Evolutionary conservation across 148 eudicot genomes (phyloP), one percentile per base, ranked within the genome.

Genomic region (Suaeda aralocaspica): DNA sequence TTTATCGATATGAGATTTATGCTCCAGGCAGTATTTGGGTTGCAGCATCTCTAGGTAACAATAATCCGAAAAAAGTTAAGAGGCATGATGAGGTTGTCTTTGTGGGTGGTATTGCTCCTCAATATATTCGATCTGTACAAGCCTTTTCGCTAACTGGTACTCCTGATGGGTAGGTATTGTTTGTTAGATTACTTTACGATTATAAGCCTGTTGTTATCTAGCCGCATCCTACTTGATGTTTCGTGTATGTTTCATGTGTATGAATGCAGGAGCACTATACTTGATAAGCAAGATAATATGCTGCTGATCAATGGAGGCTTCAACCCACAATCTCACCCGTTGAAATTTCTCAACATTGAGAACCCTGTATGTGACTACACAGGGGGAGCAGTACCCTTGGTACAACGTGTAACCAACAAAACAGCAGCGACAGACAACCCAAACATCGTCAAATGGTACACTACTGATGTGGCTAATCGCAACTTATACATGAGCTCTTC

Each of bases 91-190:
- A 69, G 50, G 63, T 69, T 18, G 59, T 28, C 28, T 69, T 69
- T 56, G 72, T 56, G 30, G 62, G n/a, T 55, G 72, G 72, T 8
- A 36, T 69, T 69, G 72, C 72, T 31, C 63, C 31, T 55, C 72
- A 69, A 34, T 69, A 69, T 42, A 39, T 69, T 16, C 28, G 72
- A 42, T 69, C 63, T 56, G 72, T 36, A 1, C 72, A 69, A 42
- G 49, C 25, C 6, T 69, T 69, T 9, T 55, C 31, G 6, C 72
- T 69, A 1, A 69, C 42, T 10, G 49, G 46, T 16, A 36, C 9
- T 11, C 29, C 28, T 21, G 29, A 62, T 21, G 25, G 66, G 66
- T 62, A 34, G 0, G 66, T 36, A 7, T 39, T 21, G 13, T 6
- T 14, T 5, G 44, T 11, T 19, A 33, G 14, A 16, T 62, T 36